A percentile compares a stretch with the other conserved stretches of the same genome.
phyloP scores from a whole-genome alignment of 2,329 filamentous ascomycete genomes.

The Sporothrix phasma region DNA sequence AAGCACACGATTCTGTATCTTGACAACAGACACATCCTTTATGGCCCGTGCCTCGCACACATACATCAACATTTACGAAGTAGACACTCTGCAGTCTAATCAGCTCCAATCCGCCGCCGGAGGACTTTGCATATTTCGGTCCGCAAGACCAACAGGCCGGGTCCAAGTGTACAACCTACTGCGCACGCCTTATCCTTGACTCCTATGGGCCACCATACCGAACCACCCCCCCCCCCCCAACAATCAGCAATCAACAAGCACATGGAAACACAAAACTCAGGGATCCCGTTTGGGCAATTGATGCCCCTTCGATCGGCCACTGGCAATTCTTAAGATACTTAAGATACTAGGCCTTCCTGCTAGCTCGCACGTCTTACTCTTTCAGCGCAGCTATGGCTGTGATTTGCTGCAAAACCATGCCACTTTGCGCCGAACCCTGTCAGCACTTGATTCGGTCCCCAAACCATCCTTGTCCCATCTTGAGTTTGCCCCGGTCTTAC shows the following conservation, averaged over 20 bases:
- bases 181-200: neutral
- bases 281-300: neutral
- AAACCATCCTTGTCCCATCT: neutral
- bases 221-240: neutral
- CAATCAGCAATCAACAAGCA: neutral
- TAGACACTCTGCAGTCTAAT: no score
- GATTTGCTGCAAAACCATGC: neutral
- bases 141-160: neutral
- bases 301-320: neutral
- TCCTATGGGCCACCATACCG: no score
- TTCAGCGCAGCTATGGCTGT: neutral
- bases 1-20: neutral
- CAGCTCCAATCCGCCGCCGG: neutral
- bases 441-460: constrained; percentile 2
- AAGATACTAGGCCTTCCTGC: neutral
- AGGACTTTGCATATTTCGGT: neutral
- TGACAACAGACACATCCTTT: neutral
- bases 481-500: neutral
- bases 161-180: neutral
- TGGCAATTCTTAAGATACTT: neutral
- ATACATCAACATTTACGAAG: no score
- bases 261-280: neutral
- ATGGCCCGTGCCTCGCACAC: neutral
- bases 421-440: neutral
- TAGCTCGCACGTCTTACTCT: neutral